Evolutionary conservation across 441 rosid species (phyloP).

Genomic region (Jatropha podagrica): DNA sequence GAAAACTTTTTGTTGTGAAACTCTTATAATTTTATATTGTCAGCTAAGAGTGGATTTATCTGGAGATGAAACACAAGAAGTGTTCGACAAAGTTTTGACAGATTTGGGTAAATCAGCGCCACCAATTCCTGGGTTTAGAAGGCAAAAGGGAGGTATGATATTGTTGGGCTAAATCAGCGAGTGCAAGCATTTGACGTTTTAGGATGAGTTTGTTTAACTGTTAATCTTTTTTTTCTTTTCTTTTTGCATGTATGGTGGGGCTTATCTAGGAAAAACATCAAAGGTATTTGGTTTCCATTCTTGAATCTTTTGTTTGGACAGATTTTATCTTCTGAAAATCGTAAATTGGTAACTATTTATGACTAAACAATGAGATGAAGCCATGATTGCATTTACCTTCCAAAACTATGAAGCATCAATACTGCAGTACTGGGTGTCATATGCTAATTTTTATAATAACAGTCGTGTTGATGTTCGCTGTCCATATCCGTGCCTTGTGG

Average conservation of each 20-base stretch:
- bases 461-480: too few relatives aligned
- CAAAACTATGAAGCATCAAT: too few relatives aligned
- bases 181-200: too few relatives aligned
- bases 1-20: not conserved
- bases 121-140: slow-evolving; percentile 62
- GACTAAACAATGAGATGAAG: not conserved
- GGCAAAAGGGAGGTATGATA: slow-evolving; percentile 56
- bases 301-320: not conserved
- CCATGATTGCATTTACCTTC: not conserved
- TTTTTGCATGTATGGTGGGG: slow-evolving; percentile 28
- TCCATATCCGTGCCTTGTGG: too few relatives aligned
- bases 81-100: slow-evolving; percentile 43
- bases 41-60: slow-evolving; percentile 61
- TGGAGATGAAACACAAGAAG: slow-evolving; percentile 48
- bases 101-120: slow-evolving; percentile 55
- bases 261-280: slow-evolving; percentile 57
- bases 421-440: too few relatives aligned
- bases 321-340: not conserved
- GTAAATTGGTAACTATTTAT: not conserved
- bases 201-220: not conserved
- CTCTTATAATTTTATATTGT: slow-evolving; percentile 21
- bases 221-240: not conserved
- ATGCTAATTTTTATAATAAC: too few relatives aligned
- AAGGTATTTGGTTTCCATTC: slow-evolving; percentile 35
- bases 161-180: too few relatives aligned